A percentile compares a stretch with the other conserved stretches of the same genome.
Evolutionary conservation across 1,284 basidiomycete genomes (phyloP).

Genomic region (Coniferiporia sulphurascens): DNA sequence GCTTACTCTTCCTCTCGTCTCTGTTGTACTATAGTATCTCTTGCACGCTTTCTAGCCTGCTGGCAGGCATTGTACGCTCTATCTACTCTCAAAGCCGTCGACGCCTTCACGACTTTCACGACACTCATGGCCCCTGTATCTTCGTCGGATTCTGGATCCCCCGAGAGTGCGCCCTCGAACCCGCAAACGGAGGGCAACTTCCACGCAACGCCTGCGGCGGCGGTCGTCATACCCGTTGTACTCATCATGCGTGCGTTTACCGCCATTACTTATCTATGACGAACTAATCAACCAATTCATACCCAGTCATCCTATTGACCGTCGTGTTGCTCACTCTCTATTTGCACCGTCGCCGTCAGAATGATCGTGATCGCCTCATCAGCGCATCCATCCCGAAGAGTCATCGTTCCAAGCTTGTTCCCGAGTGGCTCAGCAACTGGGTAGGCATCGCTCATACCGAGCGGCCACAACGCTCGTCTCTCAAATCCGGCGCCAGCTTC

Average conservation of each 20-base stretch:
- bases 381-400: not conserved
- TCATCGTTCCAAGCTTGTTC: not conserved
- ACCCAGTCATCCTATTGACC: conserved; percentile 1
- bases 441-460: not conserved
- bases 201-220: not conserved
- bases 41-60: not conserved
- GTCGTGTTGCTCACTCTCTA: not conserved
- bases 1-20: not conserved
- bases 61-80: not conserved
- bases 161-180: not conserved
- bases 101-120: not conserved
- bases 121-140: conserved; percentile 1
- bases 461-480: not conserved
- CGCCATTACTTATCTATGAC: not conserved
- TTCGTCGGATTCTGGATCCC: not conserved
- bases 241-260: conserved; percentile 7
- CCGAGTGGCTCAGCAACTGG: conserved; percentile 12
- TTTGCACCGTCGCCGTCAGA: not conserved
- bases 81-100: not conserved
- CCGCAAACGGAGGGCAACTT: not conserved
- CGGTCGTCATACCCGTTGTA: conserved; percentile 6
- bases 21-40: not conserved
- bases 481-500: not conserved
- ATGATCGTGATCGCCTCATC: conserved; percentile 5
- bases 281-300: not conserved